These are phyloP conservation scores for Epichloe uncinata DNA, from an alignment of 2,329 filamentous ascomycete genomes.

Conservation along the genomic window DNA sequence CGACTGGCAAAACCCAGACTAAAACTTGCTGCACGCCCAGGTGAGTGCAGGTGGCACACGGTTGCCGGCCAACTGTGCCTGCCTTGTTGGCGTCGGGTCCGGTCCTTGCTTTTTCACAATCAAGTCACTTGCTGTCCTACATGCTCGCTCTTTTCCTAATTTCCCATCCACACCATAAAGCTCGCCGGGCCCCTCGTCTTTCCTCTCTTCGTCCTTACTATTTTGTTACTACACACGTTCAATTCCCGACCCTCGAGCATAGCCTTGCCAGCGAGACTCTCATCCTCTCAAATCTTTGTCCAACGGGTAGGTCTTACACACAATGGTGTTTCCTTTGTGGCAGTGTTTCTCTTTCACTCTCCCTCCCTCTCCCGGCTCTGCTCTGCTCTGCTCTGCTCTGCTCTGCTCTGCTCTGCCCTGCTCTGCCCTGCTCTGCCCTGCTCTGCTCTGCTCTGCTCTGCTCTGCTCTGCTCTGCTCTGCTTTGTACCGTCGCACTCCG, in stretches of 20 bases:
- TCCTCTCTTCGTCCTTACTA: not conserved
- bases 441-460: not conserved
- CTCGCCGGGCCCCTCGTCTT: not conserved
- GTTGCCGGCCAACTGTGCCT: conserved; percentile 5
- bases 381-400: not conserved
- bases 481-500: not conserved
- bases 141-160: not conserved
- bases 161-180: conserved; percentile 4
- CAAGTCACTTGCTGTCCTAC: not conserved
- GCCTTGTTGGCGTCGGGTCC: not conserved
- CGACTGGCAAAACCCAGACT: too few species aligned
- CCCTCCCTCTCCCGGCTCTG: not conserved
- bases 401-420: not conserved
- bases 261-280: not conserved
- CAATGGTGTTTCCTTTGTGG: not conserved
- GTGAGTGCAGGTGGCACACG: conserved; percentile 6
- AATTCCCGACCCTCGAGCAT: not conserved
- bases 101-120: conserved; percentile 6
- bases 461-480: not conserved
- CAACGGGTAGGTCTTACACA: conserved; percentile 1
- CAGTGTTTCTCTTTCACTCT: not conserved
- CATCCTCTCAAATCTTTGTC: not conserved
- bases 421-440: not conserved
- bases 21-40: too few species aligned
- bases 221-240: not conserved